Base-by-base conservation (phyloP, 75 land plant genomes). In the Pinus taeda region DNA sequence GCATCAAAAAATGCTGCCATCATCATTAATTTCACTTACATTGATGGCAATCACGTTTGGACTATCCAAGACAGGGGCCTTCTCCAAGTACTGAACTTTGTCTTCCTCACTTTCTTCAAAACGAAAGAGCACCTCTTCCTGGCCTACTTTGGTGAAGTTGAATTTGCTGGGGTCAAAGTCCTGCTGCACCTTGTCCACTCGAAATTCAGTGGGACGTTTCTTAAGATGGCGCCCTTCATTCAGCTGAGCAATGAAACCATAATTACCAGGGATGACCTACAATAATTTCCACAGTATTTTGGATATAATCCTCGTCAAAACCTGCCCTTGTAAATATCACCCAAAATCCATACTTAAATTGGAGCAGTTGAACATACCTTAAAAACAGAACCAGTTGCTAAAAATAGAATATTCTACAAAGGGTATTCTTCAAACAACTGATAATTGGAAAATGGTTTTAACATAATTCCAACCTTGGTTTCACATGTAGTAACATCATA, bases 401-500 rank as follows among this genome's bases (percentile, higher is more conserved):
- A 15, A 33, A 36, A 49, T 11, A 49, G 42, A 22, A 30, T 8
- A 8, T 60, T 26, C 77, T 30, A 60, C 4, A 37, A 60, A 15
- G 61, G 6, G 59, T 36, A 57, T 36, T 69, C 20, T 9, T 69
- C 42, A 42, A 69, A 42, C 65, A 24, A 62, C 24, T 42, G 24
- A 69, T 49, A 49, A 76, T 30, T 30, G 64, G 66, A 17, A 29
- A 76, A 58, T 37, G 17, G 74, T 76, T 62, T 60, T 37, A 61
- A 29, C 24, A 69, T 69, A 17, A 69, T 60, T n/a, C 57, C 55
- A 39, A 93, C 99, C 95, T 92, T 97, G 17, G 98, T 97, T 79
- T 94, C 95, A 69, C 98, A 97, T 26, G 92, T 83, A 63, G 95
- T 91, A 42, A 97, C 98, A 78, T 97, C 99, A 79, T 97, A 95